These are phyloP conservation scores for Aplosporella prunicola DNA, from an alignment of 2,329 filamentous ascomycete genomes.

Conservation along the genomic window DNA sequence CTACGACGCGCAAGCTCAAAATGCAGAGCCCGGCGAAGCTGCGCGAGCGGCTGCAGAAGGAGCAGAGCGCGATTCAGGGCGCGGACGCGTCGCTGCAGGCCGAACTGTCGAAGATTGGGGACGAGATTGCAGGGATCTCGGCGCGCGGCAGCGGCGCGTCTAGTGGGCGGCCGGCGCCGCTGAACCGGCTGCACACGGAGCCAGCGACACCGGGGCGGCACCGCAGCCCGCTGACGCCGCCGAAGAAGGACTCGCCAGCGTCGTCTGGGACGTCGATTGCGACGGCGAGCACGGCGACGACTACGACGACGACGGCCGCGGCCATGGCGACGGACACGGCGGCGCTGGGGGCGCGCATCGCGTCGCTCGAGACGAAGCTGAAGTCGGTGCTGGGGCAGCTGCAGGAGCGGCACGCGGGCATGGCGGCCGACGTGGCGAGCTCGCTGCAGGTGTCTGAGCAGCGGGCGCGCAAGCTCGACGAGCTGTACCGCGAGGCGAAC, in stretches of 20 bases:
- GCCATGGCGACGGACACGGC: conserved; percentile 21
- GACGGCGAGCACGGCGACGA: conserved; percentile 1
- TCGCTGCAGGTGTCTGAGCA: conserved; percentile 65
- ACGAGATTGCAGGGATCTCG: conserved; percentile 57
- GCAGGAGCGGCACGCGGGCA: conserved; percentile 27
- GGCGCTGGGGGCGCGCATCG: conserved; percentile 49
- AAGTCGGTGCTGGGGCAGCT: conserved; percentile 11
- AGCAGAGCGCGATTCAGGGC: conserved; percentile 64
- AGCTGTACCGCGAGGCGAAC: conserved; percentile 76
- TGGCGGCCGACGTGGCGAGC: conserved; percentile 63
- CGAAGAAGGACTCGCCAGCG: conserved; percentile 4
- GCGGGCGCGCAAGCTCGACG: conserved; percentile 74
- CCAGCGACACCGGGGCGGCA: conserved; percentile 11
- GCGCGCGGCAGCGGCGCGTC: no score
- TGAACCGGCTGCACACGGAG: conserved; percentile 7
- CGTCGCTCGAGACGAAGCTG: conserved; percentile 50
- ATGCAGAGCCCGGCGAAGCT: conserved; percentile 57
- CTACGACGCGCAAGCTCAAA: conserved; percentile 22
- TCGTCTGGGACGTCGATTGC: no score
- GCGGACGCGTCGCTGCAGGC: conserved; percentile 55
- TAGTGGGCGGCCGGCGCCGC: no score
- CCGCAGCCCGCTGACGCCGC: conserved; percentile 13
- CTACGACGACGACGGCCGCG: conserved; percentile 11
- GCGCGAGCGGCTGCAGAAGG: conserved; percentile 74
- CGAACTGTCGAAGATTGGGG: conserved; percentile 70